Percentiles rank a stretch among this genome's conserved stretches.
Evolutionary conservation across 2,329 filamentous ascomycete genomes (phyloP).

Genomic region (Cladosporium sp.): DNA sequence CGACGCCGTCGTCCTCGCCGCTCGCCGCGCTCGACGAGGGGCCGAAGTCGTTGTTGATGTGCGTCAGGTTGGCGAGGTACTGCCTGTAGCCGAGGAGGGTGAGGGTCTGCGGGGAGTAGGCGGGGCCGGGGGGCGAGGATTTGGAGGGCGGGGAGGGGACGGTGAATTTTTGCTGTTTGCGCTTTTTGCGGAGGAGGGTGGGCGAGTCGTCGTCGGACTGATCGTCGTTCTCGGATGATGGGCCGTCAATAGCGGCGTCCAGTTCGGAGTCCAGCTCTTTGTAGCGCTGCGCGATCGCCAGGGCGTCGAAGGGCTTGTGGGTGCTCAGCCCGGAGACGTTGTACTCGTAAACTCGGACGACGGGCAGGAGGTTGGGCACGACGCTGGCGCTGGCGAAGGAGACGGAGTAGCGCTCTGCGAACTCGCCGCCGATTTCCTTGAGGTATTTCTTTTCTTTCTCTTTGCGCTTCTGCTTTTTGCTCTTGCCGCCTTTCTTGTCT

Average conservation of each 20-base stretch:
- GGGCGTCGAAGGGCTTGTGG: slow-evolving; percentile 12
- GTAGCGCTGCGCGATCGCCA: neutral
- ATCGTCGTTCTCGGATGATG: neutral
- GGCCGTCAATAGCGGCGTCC: slow-evolving; percentile 11
- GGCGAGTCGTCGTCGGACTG: slow-evolving; percentile 23
- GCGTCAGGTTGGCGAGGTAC: slow-evolving; percentile 90
- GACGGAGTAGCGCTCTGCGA: slow-evolving; percentile 77
- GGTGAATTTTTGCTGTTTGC: slow-evolving; percentile 45
- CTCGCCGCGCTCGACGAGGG: neutral
- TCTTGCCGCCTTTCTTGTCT: slow-evolving; percentile 31
- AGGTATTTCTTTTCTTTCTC: slow-evolving; percentile 47
- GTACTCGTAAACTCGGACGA: slow-evolving; percentile 76
- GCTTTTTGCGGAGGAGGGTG: slow-evolving; percentile 44
- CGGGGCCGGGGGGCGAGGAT: slow-evolving; percentile 71
- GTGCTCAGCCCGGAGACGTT: slow-evolving; percentile 74
- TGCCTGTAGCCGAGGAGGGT: slow-evolving; percentile 77
- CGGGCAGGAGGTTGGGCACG: slow-evolving; percentile 88
- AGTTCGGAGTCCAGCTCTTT: slow-evolving; percentile 3
- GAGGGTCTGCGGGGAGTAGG: slow-evolving; percentile 78
- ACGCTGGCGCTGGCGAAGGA: slow-evolving; percentile 78
- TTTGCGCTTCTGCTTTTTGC: slow-evolving; percentile 47
- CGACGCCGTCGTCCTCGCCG: slow-evolving; percentile 25
- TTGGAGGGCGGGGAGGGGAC: slow-evolving; percentile 66
- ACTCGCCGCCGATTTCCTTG: slow-evolving; percentile 68
- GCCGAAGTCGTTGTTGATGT: slow-evolving; percentile 68